Evolutionary conservation across 31 red algal genomes (phyloP).

Genomic region (Endocladia muricata): DNA sequence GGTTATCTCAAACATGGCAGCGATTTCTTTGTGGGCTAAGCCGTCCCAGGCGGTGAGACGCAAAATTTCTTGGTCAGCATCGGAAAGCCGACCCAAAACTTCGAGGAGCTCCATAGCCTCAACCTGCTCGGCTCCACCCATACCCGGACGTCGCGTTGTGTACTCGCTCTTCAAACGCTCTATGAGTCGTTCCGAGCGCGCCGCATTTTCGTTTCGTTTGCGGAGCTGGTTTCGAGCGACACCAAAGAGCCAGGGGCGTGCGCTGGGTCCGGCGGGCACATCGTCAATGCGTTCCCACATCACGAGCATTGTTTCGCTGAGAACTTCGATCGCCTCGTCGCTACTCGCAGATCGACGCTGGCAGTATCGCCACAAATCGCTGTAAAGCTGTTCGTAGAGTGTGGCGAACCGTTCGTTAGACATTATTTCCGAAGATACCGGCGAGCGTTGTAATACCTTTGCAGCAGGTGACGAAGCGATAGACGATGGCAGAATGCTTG

Average conservation of each 20-base stretch:
- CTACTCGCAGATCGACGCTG: not conserved
- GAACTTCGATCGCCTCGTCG: not conserved
- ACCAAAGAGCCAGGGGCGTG: not conserved
- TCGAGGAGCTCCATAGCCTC: not conserved
- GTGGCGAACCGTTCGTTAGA: no score
- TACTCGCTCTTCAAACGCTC: not conserved
- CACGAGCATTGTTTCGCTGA: not conserved
- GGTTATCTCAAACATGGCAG: not conserved
- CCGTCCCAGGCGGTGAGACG: not conserved
- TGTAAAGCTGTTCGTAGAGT: not conserved
- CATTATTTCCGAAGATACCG: no score
- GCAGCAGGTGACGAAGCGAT: no score
- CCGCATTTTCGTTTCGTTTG: not conserved
- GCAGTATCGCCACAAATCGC: constrained; percentile 3
- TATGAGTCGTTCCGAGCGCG: not conserved
- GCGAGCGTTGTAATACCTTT: no score
- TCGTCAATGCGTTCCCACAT: not conserved
- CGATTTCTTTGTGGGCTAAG: not conserved
- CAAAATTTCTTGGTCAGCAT: not conserved
- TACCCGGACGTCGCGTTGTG: not conserved
- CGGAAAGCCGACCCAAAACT: not conserved
- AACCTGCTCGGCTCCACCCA: not conserved
- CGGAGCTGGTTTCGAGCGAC: not conserved
- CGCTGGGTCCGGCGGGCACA: not conserved
- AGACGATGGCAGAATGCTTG: no score